Conservation (phyloP, 306 rosid genomes). For the Begonia loranthoides region DNA sequence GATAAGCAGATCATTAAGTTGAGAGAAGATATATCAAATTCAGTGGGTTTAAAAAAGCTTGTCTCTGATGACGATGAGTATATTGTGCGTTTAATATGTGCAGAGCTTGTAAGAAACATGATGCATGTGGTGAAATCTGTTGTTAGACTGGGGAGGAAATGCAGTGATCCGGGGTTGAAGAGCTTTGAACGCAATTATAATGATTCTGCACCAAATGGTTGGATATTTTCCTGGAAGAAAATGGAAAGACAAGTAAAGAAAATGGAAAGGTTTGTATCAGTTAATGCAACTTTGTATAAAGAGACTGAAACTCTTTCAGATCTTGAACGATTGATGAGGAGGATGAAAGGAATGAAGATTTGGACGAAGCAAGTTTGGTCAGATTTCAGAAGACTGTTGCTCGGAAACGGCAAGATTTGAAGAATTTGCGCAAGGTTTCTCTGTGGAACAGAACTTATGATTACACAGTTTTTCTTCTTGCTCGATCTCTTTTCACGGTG, state of each 20-base stretch:
- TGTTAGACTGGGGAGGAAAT: conserved; percentile 72
- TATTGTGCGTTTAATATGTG: conserved; percentile 47
- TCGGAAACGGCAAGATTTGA: conserved; percentile 77
- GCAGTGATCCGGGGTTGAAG: conserved; percentile 65
- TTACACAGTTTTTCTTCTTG: conserved; percentile 51
- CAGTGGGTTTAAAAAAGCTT: conserved; percentile 67
- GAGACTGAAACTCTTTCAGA: conserved; percentile 89
- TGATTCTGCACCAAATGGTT: conserved; percentile 52
- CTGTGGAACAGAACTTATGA: conserved; percentile 81
- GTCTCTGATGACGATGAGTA: conserved; percentile 63
- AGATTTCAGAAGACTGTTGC: conserved; percentile 73
- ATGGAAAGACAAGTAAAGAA: conserved; percentile 84
- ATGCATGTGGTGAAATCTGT: conserved; percentile 67
- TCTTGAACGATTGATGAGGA: conserved; percentile 65
- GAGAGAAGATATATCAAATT: conserved; percentile 65
- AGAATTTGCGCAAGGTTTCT: conserved; percentile 45
- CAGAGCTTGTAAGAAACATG: conserved; percentile 61
- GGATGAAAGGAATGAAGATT: conserved; percentile 60
- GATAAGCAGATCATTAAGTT: conserved; percentile 63
- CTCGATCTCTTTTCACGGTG: conserved; percentile 67
- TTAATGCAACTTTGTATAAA: conserved; percentile 72
- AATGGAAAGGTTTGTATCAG: conserved; percentile 69
- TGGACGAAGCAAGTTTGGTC: conserved; percentile 27
- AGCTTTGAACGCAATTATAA: conserved; percentile 42
- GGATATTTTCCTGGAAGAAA: conserved; percentile 56